A percentile compares a stretch with the other conserved stretches of the same genome.
Conservation (phyloP, 2,329 filamentous ascomycete species). For the Ilyonectria mors-panacis region DNA sequence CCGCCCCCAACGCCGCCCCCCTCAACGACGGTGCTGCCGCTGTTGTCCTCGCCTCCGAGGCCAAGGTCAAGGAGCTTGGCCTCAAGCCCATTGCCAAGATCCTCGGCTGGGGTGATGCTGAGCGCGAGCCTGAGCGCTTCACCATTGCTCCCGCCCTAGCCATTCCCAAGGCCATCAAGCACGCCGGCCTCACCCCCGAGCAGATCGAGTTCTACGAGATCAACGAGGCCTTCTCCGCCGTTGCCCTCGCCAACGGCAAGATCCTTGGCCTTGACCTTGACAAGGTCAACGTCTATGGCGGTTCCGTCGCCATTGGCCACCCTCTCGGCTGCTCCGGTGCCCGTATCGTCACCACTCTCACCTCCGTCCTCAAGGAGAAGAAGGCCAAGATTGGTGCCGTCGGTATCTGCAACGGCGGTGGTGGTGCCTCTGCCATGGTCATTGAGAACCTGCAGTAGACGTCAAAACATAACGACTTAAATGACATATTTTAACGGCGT, state of each 20-base stretch:
- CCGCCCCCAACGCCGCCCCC: conserved; percentile 95
- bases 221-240: conserved; percentile 99
- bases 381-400: conserved; percentile 94
- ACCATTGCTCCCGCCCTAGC: conserved; percentile 94
- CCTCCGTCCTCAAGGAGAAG: conserved; percentile 90
- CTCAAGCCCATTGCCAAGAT: conserved; percentile 97
- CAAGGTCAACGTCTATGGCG: conserved; percentile 95
- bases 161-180: conserved; percentile 97
- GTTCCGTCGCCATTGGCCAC: conserved; percentile 95
- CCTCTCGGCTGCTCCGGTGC: conserved; percentile 95
- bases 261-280: conserved; percentile 83
- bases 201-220: conserved; percentile 96
- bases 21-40: conserved; percentile 96
- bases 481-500: conserved; percentile 35
- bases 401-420: conserved; percentile 98
- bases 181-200: conserved; percentile 84
- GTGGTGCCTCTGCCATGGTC: conserved; percentile 93
- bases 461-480: conserved; percentile 43
- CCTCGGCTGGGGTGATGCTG: conserved; percentile 96
- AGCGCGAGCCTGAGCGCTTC: conserved; percentile 92
- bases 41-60: conserved; percentile 93
- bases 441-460: conserved; percentile 80
- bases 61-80: conserved; percentile 91
- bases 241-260: conserved; percentile 97
- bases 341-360: conserved; percentile 90